A percentile compares a stretch with the other conserved stretches of the same genome.
phyloP scores from a whole-genome alignment of 2,329 filamentous ascomycete genomes.

The Corynespora cassiicola region DNA sequence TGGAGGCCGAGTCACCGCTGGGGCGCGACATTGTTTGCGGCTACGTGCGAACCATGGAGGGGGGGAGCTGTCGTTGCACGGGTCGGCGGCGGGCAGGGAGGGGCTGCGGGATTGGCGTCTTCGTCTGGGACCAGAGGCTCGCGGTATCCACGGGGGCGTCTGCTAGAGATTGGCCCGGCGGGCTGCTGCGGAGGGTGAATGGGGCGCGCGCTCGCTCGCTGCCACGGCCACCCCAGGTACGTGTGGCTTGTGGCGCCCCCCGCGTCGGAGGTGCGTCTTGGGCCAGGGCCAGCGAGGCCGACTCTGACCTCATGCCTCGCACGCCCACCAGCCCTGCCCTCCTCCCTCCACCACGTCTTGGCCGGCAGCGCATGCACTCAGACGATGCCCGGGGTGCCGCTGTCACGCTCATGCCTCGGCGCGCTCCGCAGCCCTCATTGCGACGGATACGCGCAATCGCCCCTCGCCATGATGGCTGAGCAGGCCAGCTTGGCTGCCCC shows the following conservation, averaged over 20 bases:
- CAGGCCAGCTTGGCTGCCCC: constrained; percentile 25
- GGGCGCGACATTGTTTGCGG: constrained; percentile 39
- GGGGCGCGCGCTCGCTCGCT: no score
- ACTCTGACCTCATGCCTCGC: constrained; percentile 21
- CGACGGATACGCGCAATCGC: constrained; percentile 38
- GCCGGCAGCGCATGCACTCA: not conserved
- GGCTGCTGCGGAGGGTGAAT: no score
- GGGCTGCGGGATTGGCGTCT: not conserved
- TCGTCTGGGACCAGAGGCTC: no score
- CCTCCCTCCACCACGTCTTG: constrained; percentile 2
- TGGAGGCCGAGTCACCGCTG: constrained; percentile 49
- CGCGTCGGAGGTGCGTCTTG: constrained; percentile 21
- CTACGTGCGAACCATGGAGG: constrained; percentile 20
- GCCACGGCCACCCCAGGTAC: no score
- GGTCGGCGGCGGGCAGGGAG: not conserved
- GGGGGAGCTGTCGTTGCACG: constrained; percentile 1
- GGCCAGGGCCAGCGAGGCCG: no score
- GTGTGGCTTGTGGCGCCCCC: constrained; percentile 35
- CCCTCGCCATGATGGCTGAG: constrained; percentile 37
- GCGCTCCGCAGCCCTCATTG: constrained; percentile 19
- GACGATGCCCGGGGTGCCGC: constrained; percentile 1
- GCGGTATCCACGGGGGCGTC: not conserved
- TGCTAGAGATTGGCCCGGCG: constrained; percentile 1
- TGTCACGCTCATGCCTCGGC: no score
- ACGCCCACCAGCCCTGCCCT: constrained; percentile 9